Base-by-base conservation (phyloP, 163 green algal species). In the Trebouxiophyceae sp. region DNA sequence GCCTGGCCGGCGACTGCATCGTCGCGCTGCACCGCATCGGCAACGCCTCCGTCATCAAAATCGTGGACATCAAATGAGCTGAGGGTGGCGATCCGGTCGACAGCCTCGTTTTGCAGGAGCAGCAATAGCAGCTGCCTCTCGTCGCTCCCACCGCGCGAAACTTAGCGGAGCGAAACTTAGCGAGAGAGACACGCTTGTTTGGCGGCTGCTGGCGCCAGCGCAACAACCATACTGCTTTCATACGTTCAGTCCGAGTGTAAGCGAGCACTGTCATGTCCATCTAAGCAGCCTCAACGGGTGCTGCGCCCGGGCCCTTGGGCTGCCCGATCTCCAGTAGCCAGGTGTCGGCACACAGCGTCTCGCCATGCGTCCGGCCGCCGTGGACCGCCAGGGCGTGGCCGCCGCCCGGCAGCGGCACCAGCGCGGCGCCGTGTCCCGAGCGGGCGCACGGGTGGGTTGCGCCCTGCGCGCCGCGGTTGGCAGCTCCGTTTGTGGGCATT, bases 1-100 rank as follows among this genome's bases (percentile, higher is more conserved):
- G 87, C 74, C 69, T 63, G 19, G 72, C 72, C 44, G 91, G 89
- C n/a, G 91, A 97, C 75, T 86, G 73, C 58, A 90, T 97, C 33
- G 90, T 97, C 23, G 92, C 92, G 12, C 79, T 97, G 66, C 92
- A 97, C 78, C 81, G 92, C 56, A 97, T 97, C 67, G 91, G 92
- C 54, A 95, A 95, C 64, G 90, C 92, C 2, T 95, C 87, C 16
- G 91, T 97, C 12, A 96, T 97, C 84, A 97, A 97, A 61, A 76
- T 87, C 33, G 73, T 86, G 12, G 81, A 87, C 45, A 76, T 87
- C 65, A 83, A 80, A 60, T 75, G 66, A 72, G 47, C 5, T 30
- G 19, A 57, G 26, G 47, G 19, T 57, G 47, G 5, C 8, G 39
- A 50, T n/a, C n/a, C n/a, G n/a, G n/a, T n/a, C n/a, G n/a, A n/a